phyloP scores from a whole-genome alignment of 2,329 filamentous ascomycete species.

The Scedosporium apiospermum region DNA sequence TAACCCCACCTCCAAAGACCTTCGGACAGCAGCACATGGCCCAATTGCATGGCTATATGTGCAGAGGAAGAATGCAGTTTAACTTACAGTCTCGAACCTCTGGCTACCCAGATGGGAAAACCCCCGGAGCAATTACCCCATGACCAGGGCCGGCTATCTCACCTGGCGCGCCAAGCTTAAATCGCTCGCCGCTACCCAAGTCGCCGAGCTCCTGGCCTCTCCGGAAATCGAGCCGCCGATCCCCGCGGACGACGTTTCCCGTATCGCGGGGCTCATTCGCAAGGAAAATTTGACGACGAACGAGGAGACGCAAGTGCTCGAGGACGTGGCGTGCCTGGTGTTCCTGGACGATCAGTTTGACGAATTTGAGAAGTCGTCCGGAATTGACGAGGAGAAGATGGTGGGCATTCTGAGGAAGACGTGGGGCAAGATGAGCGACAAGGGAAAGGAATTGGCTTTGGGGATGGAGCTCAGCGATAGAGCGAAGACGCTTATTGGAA shows the following conservation, averaged over 20 bases:
- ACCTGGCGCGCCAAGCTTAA: slow-evolving; percentile 70
- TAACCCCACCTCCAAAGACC: too few species aligned
- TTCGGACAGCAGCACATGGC: too few species aligned
- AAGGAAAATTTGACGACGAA: slow-evolving; percentile 60
- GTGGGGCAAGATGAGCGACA: slow-evolving; percentile 64
- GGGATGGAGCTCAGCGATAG: slow-evolving; percentile 54
- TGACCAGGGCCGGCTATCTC: slow-evolving; percentile 67
- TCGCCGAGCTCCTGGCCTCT: slow-evolving; percentile 44
- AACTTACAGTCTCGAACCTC: neutral
- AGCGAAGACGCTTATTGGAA: slow-evolving; percentile 51
- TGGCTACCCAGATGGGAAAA: slow-evolving; percentile 57
- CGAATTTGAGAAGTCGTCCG: slow-evolving; percentile 58
- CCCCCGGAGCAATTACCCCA: slow-evolving; percentile 62
- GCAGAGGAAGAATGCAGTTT: neutral
- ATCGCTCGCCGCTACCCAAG: slow-evolving; percentile 46
- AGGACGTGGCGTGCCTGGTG: slow-evolving; percentile 80
- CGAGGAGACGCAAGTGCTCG: slow-evolving; percentile 61
- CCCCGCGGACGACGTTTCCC: slow-evolving; percentile 40
- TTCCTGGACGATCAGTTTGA: slow-evolving; percentile 85
- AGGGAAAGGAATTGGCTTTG: slow-evolving; percentile 55
- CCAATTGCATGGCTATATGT: too few species aligned
- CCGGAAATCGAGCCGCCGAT: slow-evolving; percentile 26
- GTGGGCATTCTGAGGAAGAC: slow-evolving; percentile 62
- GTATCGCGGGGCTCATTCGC: slow-evolving; percentile 62
- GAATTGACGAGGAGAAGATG: slow-evolving; percentile 68